Base-by-base conservation (phyloP, 2,329 filamentous ascomycete genomes). In the Berkeleyomyces basicola region DNA sequence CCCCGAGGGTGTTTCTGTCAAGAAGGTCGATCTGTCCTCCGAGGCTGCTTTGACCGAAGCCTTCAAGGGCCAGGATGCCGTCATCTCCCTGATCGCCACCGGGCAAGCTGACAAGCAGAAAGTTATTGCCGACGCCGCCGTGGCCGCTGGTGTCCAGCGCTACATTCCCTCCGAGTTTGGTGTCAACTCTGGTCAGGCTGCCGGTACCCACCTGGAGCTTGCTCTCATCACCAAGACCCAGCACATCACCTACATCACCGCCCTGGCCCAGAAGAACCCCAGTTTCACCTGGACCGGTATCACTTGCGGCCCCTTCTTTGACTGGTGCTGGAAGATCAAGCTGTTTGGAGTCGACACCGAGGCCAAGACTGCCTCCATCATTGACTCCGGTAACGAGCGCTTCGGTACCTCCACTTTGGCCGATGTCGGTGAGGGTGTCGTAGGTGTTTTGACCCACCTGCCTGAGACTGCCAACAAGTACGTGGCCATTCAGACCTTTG, bases 91-190 rank as follows among this genome's bases (percentile, higher is more conserved):
- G 3, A 37, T 72, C 49, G 67, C 66, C 9, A 68, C 69, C 23
- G 73, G 74, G 1, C 72, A 76, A 0, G 71, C 82, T 47, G 72
- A 72, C 31, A 63, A 63, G 5, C 72, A 73, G 61, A 44, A 61
- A 7, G 69, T 76, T 9, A 72, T 85, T 55, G 75, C 85, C 53
- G 78, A 85, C 40, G 84, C 82, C 0, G 78, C 82, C 40, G 72
- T 82, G 37, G 76, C 76, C 3, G 81, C 82, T 3, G 82, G 82
- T 4, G 81, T 86, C 0, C 76, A 82, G 68, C 77, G 82, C 10
- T 83, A 85, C 72, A 71, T 86, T 40, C 82, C 83, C 1, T 79
- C 79, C 1, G 82, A 86, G 65, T 86, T 78, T 58, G 75, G 75
- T 42, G 67, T 69, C 51, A 70, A 76, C 72, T 60, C 57, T 23